Evolutionary conservation across 441 rosid genomes (phyloP).

Genomic region (Arabidopsis hybrid): DNA sequence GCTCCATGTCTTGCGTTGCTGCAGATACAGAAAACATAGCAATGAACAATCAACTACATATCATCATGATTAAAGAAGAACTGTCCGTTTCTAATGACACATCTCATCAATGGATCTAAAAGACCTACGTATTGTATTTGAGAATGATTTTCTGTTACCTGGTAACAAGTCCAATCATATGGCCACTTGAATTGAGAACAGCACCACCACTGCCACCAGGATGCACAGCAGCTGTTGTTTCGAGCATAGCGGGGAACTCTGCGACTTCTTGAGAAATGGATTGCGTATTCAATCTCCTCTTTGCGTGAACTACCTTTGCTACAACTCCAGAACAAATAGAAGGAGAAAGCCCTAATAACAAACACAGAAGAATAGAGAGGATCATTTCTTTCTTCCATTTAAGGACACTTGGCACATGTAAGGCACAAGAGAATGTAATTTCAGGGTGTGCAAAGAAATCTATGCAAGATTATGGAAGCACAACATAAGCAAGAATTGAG

Average conservation of each 20-base stretch:
- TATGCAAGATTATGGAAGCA: neutral
- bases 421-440: constrained; percentile 9
- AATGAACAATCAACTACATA: constrained; percentile 3
- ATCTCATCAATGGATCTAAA: constrained; percentile 1
- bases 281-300: constrained; percentile 46
- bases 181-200: constrained; percentile 78
- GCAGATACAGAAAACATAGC: constrained; percentile 41
- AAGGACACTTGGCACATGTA: neutral
- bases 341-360: constrained; percentile 69
- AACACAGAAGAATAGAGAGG: neutral
- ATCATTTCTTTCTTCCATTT: constrained; percentile 6
- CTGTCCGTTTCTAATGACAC: neutral
- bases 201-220: constrained; percentile 99
- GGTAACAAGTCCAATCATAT: constrained; percentile 94
- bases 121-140: constrained; percentile 7
- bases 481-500: neutral
- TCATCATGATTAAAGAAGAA: neutral
- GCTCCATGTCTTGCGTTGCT: constrained; percentile 97
- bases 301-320: constrained; percentile 78
- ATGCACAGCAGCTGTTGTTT: constrained; percentile 96
- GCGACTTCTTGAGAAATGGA: constrained; percentile 44
- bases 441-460: constrained; percentile 8
- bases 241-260: constrained; percentile 82
- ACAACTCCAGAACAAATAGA: constrained; percentile 88
- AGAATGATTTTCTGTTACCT: constrained; percentile 54